phyloP scores from a whole-genome alignment of 164 flowering plant species.

The Stephania japonica region DNA sequence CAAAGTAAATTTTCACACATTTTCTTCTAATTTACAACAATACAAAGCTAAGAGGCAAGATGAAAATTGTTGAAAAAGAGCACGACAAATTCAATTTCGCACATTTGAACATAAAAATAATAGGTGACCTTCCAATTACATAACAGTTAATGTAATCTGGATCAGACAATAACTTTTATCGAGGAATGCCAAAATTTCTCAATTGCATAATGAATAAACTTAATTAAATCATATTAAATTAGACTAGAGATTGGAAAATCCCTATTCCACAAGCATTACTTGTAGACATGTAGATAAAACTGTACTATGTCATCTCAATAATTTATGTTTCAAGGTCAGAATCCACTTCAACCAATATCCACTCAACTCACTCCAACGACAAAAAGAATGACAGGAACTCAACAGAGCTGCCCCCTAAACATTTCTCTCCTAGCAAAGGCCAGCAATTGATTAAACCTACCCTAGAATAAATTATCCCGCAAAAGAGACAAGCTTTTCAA shows the following conservation, averaged over 20 bases:
- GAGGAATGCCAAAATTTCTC: background rate
- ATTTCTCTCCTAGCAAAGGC: background rate
- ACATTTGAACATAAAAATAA: background rate
- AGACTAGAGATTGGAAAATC: background rate
- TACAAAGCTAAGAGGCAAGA: background rate
- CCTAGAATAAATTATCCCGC: background rate
- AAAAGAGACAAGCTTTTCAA: background rate
- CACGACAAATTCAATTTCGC: background rate
- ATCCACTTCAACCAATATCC: background rate
- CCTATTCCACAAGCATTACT: background rate
- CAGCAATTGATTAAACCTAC: background rate
- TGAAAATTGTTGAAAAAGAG: background rate
- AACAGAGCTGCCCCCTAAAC: background rate
- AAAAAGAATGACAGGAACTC: background rate
- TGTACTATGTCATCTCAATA: background rate
- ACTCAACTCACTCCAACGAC: background rate
- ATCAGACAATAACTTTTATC: background rate
- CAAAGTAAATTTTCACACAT: background rate
- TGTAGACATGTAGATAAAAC: background rate
- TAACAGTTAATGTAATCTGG: background rate
- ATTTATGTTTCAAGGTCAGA: background rate
- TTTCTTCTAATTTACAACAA: background rate
- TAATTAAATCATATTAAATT: background rate
- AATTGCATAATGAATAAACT: background rate
- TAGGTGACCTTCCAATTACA: background rate